These are phyloP conservation scores for Viridothelium virens DNA, from an alignment of 495 filamentous ascomycete genomes.

Conservation along the genomic window DNA sequence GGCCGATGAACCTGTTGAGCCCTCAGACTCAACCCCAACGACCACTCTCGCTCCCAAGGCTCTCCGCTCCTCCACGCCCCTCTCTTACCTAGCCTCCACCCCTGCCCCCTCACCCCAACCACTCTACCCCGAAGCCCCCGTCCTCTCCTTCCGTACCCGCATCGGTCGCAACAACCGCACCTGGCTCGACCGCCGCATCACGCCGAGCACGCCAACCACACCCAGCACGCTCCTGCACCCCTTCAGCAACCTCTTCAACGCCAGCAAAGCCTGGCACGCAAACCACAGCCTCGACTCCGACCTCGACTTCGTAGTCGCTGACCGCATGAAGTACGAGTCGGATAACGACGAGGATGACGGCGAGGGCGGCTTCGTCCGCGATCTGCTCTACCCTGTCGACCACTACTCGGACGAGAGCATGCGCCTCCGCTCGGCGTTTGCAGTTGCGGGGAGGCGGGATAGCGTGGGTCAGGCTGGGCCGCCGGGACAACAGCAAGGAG, in stretches of 20 bases:
- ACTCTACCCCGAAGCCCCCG: background rate
- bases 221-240: background rate
- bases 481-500: background rate
- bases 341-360: conserved; percentile 5
- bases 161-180: background rate
- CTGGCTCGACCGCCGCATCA: conserved; percentile 7
- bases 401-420: conserved; percentile 10
- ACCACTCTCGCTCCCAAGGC: background rate
- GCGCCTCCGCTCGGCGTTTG: conserved; percentile 10
- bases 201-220: background rate
- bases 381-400: conserved; percentile 10
- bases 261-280: conserved; percentile 9
- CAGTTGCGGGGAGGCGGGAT: background rate
- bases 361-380: conserved; percentile 2
- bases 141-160: conserved; percentile 6
- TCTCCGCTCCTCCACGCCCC: background rate
- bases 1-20: conserved; percentile 7
- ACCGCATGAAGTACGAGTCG: conserved; percentile 13
- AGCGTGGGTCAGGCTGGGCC: background rate
- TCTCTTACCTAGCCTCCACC: background rate
- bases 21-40: background rate
- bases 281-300: conserved; percentile 19
- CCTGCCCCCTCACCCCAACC: background rate
- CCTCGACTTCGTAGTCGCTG: conserved; percentile 15
- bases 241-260: background rate